Percentiles rank a stretch among this genome's conserved stretches.
Conservation (phyloP, 805 yeast species). For the Jamesozyma hellenica region DNA sequence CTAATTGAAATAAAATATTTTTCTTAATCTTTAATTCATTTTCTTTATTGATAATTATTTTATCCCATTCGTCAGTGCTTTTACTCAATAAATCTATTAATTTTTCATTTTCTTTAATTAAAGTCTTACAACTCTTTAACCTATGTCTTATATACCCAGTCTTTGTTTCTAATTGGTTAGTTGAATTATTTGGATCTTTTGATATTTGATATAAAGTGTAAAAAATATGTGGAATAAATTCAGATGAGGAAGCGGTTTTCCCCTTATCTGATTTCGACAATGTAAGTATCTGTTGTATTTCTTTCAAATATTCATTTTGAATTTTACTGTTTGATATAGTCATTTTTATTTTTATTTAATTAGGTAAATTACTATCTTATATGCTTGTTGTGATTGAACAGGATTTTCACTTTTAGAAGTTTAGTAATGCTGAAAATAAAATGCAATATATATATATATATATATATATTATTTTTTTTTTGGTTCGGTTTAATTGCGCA, state of each 20-base stretch:
- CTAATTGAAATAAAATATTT: slow-evolving; percentile 10
- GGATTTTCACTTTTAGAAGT: too few species aligned
- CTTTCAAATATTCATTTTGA: slow-evolving; percentile 5
- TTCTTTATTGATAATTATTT: slow-evolving; percentile 14
- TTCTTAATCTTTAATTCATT: slow-evolving; percentile 21
- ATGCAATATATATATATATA: too few species aligned
- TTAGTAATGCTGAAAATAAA: too few species aligned
- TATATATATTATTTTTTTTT: too few species aligned
- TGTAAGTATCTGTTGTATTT: slow-evolving; percentile 4
- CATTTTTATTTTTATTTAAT: too few species aligned
- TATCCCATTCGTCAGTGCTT: slow-evolving; percentile 24
- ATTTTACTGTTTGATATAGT: background rate
- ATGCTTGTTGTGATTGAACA: too few species aligned
- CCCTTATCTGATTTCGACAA: slow-evolving; percentile 3
- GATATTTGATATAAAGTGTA: slow-evolving; percentile 25
- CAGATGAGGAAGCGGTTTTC: slow-evolving; percentile 10
- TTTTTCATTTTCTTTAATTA: slow-evolving; percentile 24
- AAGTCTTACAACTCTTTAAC: slow-evolving; percentile 21
- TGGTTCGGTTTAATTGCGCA: too few species aligned
- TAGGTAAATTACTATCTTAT: too few species aligned
- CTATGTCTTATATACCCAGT: slow-evolving; percentile 27
- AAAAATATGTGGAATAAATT: slow-evolving; percentile 28
- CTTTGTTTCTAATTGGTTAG: slow-evolving; percentile 24
- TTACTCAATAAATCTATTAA: slow-evolving; percentile 19
- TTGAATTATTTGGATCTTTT: slow-evolving; percentile 25